These are phyloP conservation scores for Solanum okadae DNA, from an alignment of 257 asterid species.

Conservation along the genomic window DNA sequence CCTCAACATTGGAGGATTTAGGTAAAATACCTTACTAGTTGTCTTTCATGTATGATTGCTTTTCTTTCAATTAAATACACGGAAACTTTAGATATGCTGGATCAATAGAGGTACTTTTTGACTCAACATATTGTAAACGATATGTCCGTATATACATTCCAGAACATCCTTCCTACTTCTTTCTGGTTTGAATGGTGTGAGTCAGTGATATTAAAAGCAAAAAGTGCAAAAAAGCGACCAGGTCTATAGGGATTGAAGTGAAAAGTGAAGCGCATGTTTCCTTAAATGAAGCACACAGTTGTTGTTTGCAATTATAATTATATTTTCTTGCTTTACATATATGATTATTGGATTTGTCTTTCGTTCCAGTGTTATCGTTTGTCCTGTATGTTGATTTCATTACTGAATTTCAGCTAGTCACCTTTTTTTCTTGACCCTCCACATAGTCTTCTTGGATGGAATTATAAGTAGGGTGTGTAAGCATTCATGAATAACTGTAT, in stretches of 20 bases:
- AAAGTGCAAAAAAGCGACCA: neutral
- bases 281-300: neutral
- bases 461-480: neutral
- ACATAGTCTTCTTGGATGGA: neutral
- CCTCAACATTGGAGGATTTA: conserved; percentile 87
- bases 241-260: neutral
- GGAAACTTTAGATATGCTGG: neutral
- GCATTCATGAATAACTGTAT: neutral
- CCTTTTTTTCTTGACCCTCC: neutral
- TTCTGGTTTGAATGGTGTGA: neutral
- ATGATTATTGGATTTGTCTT: neutral
- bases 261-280: neutral
- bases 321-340: neutral
- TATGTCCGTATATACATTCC: neutral
- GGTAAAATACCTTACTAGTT: conserved; percentile 26
- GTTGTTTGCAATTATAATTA: neutral
- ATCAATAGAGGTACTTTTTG: neutral
- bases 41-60: neutral
- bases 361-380: neutral
- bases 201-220: neutral
- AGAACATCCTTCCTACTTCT: neutral
- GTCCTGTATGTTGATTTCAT: neutral
- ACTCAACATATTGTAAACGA: neutral
- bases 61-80: neutral
- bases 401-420: neutral